Percentiles rank a stretch among this genome's conserved stretches.
Evolutionary conservation across 192 early-diverging fungal species (phyloP).

Genomic region (Coemansia sp.): DNA sequence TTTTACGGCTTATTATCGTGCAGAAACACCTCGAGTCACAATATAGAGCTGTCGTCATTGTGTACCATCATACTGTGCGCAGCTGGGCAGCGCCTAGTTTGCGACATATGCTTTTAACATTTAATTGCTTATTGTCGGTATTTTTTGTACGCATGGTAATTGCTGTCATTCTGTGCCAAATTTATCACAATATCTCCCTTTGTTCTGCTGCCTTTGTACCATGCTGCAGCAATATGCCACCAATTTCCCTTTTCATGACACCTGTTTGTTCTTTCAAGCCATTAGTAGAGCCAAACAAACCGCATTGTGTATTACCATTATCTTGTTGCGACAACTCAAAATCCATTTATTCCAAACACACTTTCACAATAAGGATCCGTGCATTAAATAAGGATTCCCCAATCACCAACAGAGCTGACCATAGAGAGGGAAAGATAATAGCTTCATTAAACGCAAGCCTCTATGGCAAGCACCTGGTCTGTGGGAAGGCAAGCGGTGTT

Average conservation of each 20-base stretch:
- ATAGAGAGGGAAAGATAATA: background rate
- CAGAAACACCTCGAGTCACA: background rate
- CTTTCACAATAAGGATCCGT: background rate
- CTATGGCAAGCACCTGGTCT: background rate
- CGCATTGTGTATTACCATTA: background rate
- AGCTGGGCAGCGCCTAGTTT: background rate
- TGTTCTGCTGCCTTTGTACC: background rate
- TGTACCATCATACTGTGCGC: background rate
- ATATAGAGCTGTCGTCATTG: background rate
- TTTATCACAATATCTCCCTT: background rate
- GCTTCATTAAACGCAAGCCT: background rate
- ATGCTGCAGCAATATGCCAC: slow-evolving; percentile 3
- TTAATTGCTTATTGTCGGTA: background rate
- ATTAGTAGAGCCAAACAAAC: slow-evolving; percentile 1
- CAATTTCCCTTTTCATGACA: background rate
- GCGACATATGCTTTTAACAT: background rate
- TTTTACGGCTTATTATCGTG: background rate
- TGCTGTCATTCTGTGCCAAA: background rate
- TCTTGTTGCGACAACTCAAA: background rate
- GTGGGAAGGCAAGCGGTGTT: background rate
- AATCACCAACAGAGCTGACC: background rate
- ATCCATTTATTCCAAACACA: background rate
- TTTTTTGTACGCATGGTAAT: slow-evolving; percentile 1
- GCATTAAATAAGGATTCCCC: background rate
- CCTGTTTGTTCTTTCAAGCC: background rate